Evolutionary conservation across 2,329 filamentous ascomycete genomes (phyloP).

Genomic region (Pseudophaeomoniella oleicola): DNA sequence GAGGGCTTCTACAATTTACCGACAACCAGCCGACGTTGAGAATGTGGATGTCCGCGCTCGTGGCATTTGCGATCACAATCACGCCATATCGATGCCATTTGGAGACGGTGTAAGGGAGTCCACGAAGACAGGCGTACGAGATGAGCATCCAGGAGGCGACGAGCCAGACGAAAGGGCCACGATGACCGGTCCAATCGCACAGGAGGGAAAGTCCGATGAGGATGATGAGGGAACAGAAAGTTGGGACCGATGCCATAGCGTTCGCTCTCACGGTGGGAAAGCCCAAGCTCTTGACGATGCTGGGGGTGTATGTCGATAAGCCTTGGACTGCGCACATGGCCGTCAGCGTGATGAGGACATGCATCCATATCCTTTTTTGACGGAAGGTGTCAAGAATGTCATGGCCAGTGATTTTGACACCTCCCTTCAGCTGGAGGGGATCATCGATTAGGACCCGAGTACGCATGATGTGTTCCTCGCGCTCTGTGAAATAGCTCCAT

Average conservation of each 20-base stretch:
- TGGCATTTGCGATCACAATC: slow-evolving; percentile 15
- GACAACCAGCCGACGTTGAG: neutral
- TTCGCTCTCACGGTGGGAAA: slow-evolving; percentile 35
- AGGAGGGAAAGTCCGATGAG: slow-evolving; percentile 13
- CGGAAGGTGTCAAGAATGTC: slow-evolving; percentile 21
- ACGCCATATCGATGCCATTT: slow-evolving; percentile 17
- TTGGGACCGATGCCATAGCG: slow-evolving; percentile 39
- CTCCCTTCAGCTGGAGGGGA: slow-evolving; percentile 21
- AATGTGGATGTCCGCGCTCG: slow-evolving; percentile 8
- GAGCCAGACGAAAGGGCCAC: slow-evolving; percentile 21
- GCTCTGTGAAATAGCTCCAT: slow-evolving; percentile 19
- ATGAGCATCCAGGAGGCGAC: slow-evolving; percentile 23
- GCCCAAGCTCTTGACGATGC: slow-evolving; percentile 39
- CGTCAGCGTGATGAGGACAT: slow-evolving; percentile 32
- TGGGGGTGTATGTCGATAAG: slow-evolving; percentile 38
- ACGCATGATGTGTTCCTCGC: slow-evolving; percentile 27
- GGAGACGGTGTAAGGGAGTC: slow-evolving; percentile 5
- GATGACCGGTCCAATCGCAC: slow-evolving; percentile 16
- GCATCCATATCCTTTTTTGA: slow-evolving; percentile 38
- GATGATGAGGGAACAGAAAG: slow-evolving; percentile 16
- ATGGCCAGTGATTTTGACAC: slow-evolving; percentile 20
- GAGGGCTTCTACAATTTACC: neutral
- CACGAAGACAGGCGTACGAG: slow-evolving; percentile 20
- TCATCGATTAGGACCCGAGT: slow-evolving; percentile 29
- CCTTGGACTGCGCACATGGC: slow-evolving; percentile 34